Evolutionary conservation across 2,329 filamentous ascomycete genomes (phyloP).

Genomic region (Ilyonectria mors-panacis): DNA sequence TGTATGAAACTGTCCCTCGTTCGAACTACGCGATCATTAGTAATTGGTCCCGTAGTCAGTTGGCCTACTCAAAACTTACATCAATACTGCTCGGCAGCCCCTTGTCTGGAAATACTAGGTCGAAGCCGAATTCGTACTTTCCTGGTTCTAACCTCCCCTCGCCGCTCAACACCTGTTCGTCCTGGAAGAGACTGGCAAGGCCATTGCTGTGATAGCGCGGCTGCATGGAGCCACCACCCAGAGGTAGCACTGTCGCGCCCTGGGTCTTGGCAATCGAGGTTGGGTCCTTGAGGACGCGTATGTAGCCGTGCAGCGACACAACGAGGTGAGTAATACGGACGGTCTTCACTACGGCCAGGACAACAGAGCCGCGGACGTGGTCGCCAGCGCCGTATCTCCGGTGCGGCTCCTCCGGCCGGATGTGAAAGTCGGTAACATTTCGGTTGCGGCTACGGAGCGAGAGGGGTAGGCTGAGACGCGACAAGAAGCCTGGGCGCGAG

Average conservation of each 20-base stretch:
- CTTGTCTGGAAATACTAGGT: slow-evolving; percentile 78
- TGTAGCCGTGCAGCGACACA: slow-evolving; percentile 83
- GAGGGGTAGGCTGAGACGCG: slow-evolving; percentile 67
- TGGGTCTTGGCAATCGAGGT: slow-evolving; percentile 69
- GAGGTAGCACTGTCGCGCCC: slow-evolving; percentile 58
- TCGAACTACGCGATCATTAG: slow-evolving; percentile 78
- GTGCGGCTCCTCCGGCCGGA: slow-evolving; percentile 83
- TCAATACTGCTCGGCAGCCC: slow-evolving; percentile 93
- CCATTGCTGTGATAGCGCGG: slow-evolving; percentile 81
- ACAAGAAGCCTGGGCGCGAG: slow-evolving; percentile 61
- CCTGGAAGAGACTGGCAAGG: slow-evolving; percentile 85
- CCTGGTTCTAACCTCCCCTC: slow-evolving; percentile 82
- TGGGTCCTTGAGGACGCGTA: slow-evolving; percentile 82
- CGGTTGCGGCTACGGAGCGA: slow-evolving; percentile 68
- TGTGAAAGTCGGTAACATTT: slow-evolving; percentile 83
- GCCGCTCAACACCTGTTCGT: slow-evolving; percentile 84
- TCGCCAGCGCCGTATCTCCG: slow-evolving; percentile 83
- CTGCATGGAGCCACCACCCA: slow-evolving; percentile 55
- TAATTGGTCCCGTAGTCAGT: slow-evolving; percentile 9
- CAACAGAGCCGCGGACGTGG: slow-evolving; percentile 79
- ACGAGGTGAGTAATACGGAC: slow-evolving; percentile 85
- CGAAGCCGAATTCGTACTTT: slow-evolving; percentile 85
- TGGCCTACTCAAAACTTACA: slow-evolving; percentile 68
- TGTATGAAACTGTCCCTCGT: slow-evolving; percentile 91
- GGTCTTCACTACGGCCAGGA: slow-evolving; percentile 81